Evolutionary conservation across 202 grass and related monocot species (phyloP).

Genomic region (Alloteropsis angusta): DNA sequence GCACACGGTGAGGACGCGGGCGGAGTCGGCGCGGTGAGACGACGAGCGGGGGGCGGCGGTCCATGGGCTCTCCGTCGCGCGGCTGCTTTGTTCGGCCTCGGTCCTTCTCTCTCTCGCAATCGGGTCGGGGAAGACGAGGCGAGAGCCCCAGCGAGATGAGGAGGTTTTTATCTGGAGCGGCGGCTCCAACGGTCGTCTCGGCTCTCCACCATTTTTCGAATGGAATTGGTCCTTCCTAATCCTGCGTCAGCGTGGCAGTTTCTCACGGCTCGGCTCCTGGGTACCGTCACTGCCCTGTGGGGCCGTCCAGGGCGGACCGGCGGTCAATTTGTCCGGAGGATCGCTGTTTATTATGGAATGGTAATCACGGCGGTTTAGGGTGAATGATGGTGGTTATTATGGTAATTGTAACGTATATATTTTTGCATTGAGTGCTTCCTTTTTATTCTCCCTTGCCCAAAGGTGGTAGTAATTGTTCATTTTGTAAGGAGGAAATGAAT

Average conservation of each 20-base stretch:
- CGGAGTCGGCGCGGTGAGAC: constrained; percentile 78
- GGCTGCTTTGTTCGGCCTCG: background rate
- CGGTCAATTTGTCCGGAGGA: no score
- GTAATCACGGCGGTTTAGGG: background rate
- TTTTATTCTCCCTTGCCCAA: background rate
- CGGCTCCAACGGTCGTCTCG: constrained; percentile 1
- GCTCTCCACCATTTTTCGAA: background rate
- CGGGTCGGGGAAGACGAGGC: background rate
- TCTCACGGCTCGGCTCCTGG: background rate
- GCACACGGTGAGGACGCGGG: constrained; percentile 27
- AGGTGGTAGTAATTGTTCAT: background rate
- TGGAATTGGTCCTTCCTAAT: background rate
- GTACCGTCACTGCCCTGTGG: background rate
- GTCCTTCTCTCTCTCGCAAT: background rate
- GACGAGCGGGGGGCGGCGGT: constrained; percentile 48
- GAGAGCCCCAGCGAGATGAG: no score
- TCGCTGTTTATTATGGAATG: background rate
- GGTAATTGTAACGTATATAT: background rate
- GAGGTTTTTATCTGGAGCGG: background rate
- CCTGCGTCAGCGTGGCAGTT: background rate
- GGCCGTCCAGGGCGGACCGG: background rate
- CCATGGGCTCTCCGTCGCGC: constrained; percentile 30
- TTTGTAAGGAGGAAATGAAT: background rate
- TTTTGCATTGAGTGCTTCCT: background rate
- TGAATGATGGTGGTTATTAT: background rate